Base-by-base conservation (phyloP, 495 filamentous ascomycete species). In the Aspergillus mulundensis region DNA sequence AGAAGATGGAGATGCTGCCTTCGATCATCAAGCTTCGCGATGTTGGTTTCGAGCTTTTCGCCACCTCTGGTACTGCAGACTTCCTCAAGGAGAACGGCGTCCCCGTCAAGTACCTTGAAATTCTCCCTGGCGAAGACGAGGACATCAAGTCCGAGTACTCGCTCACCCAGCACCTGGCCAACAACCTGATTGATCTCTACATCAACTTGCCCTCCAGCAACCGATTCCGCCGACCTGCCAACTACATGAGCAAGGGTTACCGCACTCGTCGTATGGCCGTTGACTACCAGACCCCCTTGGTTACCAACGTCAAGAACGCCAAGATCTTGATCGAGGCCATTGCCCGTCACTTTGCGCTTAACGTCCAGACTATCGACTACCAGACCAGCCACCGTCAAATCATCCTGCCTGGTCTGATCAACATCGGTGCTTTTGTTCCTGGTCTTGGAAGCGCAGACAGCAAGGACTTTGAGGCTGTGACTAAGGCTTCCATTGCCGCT, bases 151-250 rank as follows among this genome's bases (percentile, higher is more conserved):
- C 90, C 0, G 93, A 98, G 70, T 97, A 93, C 77, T 97, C 94
- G 19, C 78, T 98, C 57, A 94, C 90, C 10, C 90, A 97, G 68
- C 91, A 96, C 77, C 72, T 98, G 66, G 87, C 93, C 32, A 97
- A 96, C 70, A 96, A 97, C 71, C 83, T 94, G 67, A 97, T 98
- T 56, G 93, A 97, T 73, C 79, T 98, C 32, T 98, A 97, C 72
- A 95, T 98, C 83, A 98, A 98, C 72, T 76, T 98, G 67, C 94
- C 94, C 5, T 96, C 92, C n/a, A 95, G 79, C 82, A 98, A 98
- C 72, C 86, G 90, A 60, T 97, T 92, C 79, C 82, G 94, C 56
- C 85, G 94, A 53, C 94, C 94, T 21, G 94, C 94, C 53, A 97
- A 89, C 76, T 97, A 98, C 76, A 93, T 98, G 87, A 96, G 91